A percentile compares a stretch with the other conserved stretches of the same genome.
These are phyloP conservation scores for Solanum chiquidenum DNA, from an alignment of 257 asterid species.

Conservation along the genomic window DNA sequence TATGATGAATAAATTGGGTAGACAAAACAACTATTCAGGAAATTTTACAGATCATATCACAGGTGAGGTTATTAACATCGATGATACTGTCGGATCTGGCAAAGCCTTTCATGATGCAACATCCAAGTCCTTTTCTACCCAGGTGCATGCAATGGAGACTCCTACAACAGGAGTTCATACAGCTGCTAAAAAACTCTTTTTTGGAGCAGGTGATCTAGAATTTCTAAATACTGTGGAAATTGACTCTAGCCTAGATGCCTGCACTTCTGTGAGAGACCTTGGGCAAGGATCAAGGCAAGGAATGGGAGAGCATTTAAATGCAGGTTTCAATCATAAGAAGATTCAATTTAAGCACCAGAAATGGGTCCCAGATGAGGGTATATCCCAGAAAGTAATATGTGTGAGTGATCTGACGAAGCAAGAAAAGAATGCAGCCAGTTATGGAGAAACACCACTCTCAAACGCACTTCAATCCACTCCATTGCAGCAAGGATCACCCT, in stretches of 20 bases:
- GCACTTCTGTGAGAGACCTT: constrained; percentile 23
- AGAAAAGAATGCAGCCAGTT: constrained; percentile 18
- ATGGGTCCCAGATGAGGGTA: constrained; percentile 23
- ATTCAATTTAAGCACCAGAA: constrained; percentile 15
- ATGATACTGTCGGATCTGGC: constrained; percentile 25
- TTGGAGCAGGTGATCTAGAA: constrained; percentile 24
- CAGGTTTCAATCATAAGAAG: constrained; percentile 13
- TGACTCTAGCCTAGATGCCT: constrained; percentile 32
- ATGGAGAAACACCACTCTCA: constrained; percentile 54
- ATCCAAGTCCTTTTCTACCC: constrained; percentile 24
- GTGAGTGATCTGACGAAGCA: constrained; percentile 19
- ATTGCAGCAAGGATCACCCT: constrained; percentile 61
- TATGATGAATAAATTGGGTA: constrained; percentile 11
- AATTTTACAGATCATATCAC: constrained; percentile 27
- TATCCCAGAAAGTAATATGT: constrained; percentile 15
- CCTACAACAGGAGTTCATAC: constrained; percentile 12
- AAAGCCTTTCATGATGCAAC: constrained; percentile 22
- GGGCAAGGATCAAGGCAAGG: constrained; percentile 24
- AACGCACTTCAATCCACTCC: constrained; percentile 58
- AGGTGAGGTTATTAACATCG: constrained; percentile 70
- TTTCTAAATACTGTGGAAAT: constrained; percentile 28
- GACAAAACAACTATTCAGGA: constrained; percentile 26
- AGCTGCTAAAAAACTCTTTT: constrained; percentile 30
- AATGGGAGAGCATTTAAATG: constrained; percentile 21
- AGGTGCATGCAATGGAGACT: constrained; percentile 29